Evolutionary conservation across 176 grass and related monocot species (phyloP).

Genomic region (Cocos nucifera): DNA sequence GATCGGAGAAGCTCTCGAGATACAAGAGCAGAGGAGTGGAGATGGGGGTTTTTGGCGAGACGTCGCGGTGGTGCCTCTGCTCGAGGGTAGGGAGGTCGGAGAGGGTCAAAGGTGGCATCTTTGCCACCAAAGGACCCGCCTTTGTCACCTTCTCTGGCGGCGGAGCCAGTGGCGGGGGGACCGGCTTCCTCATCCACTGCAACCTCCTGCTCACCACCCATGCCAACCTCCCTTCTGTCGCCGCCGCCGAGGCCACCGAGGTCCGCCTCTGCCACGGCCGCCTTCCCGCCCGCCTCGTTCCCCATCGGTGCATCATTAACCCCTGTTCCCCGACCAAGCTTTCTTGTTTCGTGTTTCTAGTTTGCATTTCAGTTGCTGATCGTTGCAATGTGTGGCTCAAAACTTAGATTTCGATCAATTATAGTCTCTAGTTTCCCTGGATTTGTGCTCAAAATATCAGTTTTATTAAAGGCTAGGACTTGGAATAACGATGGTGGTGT

Average conservation of each 20-base stretch:
- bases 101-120: conserved; percentile 55
- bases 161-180: conserved; percentile 31
- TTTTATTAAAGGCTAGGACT: no score
- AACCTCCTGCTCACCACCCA: conserved; percentile 85
- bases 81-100: conserved; percentile 54
- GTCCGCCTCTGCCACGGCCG: conserved; percentile 44
- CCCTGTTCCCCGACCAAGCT: neutral
- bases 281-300: conserved; percentile 48
- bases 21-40: neutral
- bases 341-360: no score
- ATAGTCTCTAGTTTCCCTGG: no score
- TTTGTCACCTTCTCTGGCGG: conserved; percentile 30
- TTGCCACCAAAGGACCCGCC: conserved; percentile 46
- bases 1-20: no score
- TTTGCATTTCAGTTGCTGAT: no score
- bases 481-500: no score
- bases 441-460: no score
- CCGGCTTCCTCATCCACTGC: conserved; percentile 75
- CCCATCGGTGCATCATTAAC: conserved; percentile 37
- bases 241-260: conserved; percentile 49
- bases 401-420: no score
- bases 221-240: conserved; percentile 51
- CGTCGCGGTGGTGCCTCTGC: conserved; percentile 77
- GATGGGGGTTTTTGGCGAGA: conserved; percentile 58
- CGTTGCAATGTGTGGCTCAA: no score